Conservation (phyloP, 2,329 filamentous ascomycete species). For the Penicillium griseofulvum region DNA sequence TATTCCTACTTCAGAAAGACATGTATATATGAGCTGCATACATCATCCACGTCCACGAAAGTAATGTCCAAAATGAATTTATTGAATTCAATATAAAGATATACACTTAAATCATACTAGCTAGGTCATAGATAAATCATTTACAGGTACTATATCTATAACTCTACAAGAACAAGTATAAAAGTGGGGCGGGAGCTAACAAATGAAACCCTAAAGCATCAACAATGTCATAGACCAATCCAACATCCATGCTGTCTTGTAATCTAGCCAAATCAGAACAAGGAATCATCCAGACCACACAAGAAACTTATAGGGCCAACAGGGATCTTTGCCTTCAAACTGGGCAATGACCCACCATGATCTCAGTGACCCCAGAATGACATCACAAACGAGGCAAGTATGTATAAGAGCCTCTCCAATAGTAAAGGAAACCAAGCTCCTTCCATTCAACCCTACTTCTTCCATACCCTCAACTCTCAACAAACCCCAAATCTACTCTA, state of each 20-base stretch:
- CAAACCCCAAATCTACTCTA: not conserved
- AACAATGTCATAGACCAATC: constrained; percentile 22
- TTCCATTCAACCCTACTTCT: not conserved
- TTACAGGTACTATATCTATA: not conserved
- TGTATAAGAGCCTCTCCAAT: constrained; percentile 19
- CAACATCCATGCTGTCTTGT: constrained; percentile 16
- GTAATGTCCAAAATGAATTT: no score
- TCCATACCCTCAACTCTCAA: not conserved
- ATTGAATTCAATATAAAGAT: not conserved
- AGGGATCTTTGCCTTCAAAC: constrained; percentile 5
- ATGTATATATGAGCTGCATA: not conserved
- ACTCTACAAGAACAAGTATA: not conserved
- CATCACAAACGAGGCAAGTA: no score
- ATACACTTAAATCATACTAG: no score
- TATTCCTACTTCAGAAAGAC: not conserved
- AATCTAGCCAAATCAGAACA: constrained; percentile 6
- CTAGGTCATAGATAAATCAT: no score
- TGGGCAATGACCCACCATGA: constrained; percentile 25
- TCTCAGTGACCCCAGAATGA: constrained; percentile 30
- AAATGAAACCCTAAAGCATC: constrained; percentile 6
- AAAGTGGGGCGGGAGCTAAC: constrained; percentile 1
- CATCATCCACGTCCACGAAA: not conserved
- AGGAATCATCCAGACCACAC: constrained; percentile 14
- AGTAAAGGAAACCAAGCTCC: not conserved
- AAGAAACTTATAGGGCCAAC: not conserved